Evolutionary conservation across 2,329 filamentous ascomycete species (phyloP).

Genomic region (Elsinoe australis): DNA sequence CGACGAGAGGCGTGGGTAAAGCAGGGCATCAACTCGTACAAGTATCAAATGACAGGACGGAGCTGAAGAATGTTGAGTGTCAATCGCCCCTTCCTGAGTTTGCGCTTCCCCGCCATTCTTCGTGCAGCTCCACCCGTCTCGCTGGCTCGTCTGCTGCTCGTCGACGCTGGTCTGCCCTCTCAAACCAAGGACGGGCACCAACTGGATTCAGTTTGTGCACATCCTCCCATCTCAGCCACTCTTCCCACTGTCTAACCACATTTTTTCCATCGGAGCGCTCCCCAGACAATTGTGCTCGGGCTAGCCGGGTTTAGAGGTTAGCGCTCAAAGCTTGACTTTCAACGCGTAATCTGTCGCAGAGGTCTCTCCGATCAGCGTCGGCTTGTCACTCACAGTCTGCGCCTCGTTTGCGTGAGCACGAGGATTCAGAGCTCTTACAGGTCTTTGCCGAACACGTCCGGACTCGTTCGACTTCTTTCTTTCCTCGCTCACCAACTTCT

Average conservation of each 20-base stretch:
- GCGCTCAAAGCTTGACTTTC: conserved; percentile 6
- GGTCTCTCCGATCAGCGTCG: neutral
- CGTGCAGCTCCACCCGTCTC: too few relatives aligned
- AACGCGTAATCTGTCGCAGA: conserved; percentile 15
- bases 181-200: neutral
- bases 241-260: conserved; percentile 1
- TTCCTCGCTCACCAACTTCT: neutral
- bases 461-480: neutral
- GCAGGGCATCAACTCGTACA: neutral
- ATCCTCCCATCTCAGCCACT: conserved; percentile 8
- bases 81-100: conserved; percentile 2
- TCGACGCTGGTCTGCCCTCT: too few relatives aligned
- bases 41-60: neutral
- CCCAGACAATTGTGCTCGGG: conserved; percentile 3
- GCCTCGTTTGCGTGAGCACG: conserved; percentile 5
- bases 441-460: too few relatives aligned
- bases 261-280: conserved; percentile 1
- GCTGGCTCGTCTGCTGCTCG: too few relatives aligned
- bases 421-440: too few relatives aligned
- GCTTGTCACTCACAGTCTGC: too few relatives aligned
- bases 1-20: neutral
- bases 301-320: conserved; percentile 9
- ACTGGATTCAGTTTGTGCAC: conserved; percentile 4
- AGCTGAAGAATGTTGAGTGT: conserved; percentile 6
- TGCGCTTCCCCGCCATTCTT: neutral